Percentiles rank a stretch among this genome's conserved stretches.
Conservation (phyloP, 2,329 filamentous ascomycete species). For the Neospermospora avenae region DNA sequence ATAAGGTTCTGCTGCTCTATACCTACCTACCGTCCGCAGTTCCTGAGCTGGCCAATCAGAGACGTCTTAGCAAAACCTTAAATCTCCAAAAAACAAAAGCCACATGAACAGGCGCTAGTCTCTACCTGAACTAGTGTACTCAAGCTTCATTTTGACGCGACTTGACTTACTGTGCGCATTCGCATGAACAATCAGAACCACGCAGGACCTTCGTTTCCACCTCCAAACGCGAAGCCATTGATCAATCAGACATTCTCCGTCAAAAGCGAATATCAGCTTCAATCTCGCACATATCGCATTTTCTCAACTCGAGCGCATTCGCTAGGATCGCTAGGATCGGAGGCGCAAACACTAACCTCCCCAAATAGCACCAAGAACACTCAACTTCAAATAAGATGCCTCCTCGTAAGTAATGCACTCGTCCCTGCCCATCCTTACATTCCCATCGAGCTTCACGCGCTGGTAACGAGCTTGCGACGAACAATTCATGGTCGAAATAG, state of each 20-base stretch:
- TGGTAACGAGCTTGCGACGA: constrained; percentile 13
- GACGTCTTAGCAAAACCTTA: too few species aligned
- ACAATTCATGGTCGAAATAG: not conserved
- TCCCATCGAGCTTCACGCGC: not conserved
- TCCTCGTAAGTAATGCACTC: constrained; percentile 31
- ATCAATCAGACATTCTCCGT: not conserved
- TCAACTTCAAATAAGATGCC: constrained; percentile 26
- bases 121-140: not conserved
- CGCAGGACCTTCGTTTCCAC: not conserved
- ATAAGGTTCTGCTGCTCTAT: too few species aligned
- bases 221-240: not conserved
- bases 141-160: not conserved
- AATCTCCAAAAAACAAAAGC: too few species aligned
- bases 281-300: not conserved
- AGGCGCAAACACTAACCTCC: constrained; percentile 10
- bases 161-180: not conserved
- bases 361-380: not conserved
- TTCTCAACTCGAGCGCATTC: not conserved
- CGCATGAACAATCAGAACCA: too few species aligned
- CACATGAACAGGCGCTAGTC: not conserved
- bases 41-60: too few species aligned
- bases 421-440: not conserved
- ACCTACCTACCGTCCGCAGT: too few species aligned
- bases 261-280: not conserved
- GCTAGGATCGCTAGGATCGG: not conserved